Evolutionary conservation across 768 basidiomycete genomes (phyloP).

Genomic region (Boletus sp.): DNA sequence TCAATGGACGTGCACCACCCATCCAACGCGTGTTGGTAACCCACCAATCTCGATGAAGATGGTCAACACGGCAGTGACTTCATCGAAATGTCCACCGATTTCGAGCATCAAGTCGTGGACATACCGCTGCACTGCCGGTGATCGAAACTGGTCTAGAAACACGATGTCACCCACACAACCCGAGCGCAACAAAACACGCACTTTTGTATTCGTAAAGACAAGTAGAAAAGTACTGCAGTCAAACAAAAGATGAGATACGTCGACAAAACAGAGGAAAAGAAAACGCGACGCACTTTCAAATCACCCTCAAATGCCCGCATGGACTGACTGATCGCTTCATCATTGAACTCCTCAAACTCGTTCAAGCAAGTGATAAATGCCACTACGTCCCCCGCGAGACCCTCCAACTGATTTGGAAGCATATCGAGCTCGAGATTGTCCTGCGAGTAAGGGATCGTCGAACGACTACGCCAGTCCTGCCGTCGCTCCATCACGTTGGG

Average conservation of each 20-base stretch:
- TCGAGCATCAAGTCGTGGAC: slow-evolving; percentile 46
- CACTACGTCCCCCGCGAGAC: slow-evolving; percentile 44
- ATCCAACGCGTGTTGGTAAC: slow-evolving; percentile 8
- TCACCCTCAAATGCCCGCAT: slow-evolving; percentile 47
- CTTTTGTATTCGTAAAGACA: slow-evolving; percentile 46
- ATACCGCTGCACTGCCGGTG: slow-evolving; percentile 49
- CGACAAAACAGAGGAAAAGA: neutral
- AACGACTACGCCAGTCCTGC: slow-evolving; percentile 32
- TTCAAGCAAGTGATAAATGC: slow-evolving; percentile 47
- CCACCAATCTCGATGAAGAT: slow-evolving; percentile 52
- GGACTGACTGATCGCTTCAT: slow-evolving; percentile 47
- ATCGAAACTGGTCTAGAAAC: slow-evolving; percentile 44
- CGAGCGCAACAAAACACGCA: slow-evolving; percentile 7
- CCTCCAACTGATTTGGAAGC: slow-evolving; percentile 43
- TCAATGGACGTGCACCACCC: neutral
- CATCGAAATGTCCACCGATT: slow-evolving; percentile 50
- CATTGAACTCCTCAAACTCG: slow-evolving; percentile 54
- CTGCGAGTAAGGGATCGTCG: slow-evolving; percentile 34
- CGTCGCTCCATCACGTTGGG: slow-evolving; percentile 29
- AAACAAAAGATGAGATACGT: neutral
- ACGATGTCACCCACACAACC: neutral
- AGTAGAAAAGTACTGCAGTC: slow-evolving; percentile 45
- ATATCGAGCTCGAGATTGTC: slow-evolving; percentile 43
- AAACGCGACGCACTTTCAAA: slow-evolving; percentile 34
- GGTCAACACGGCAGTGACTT: slow-evolving; percentile 42